Evolutionary conservation across 768 basidiomycete genomes (phyloP).

Genomic region (Lactifluus pinguis): DNA sequence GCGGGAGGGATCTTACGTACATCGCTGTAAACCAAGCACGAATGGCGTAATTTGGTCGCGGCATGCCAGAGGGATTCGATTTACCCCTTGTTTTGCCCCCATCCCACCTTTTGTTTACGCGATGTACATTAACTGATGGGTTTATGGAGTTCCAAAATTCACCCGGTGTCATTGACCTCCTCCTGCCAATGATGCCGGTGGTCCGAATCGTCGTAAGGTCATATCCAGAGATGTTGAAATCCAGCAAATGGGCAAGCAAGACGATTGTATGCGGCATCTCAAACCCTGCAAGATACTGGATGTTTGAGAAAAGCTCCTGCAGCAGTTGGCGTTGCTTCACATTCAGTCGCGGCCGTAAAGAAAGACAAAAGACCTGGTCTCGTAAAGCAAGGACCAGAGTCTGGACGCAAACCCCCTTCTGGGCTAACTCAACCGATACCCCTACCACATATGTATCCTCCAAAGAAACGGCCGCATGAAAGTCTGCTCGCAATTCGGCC

Average conservation of each 20-base stretch:
- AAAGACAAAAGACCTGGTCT: neutral
- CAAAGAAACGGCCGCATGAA: neutral
- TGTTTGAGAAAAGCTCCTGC: constrained; percentile 11
- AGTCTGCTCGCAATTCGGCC: neutral
- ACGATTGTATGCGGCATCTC: constrained; percentile 1
- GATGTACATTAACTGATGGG: neutral
- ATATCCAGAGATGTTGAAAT: neutral
- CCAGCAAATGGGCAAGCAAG: neutral
- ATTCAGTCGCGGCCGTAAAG: neutral
- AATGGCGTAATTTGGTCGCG: neutral
- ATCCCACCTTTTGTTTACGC: constrained; percentile 7
- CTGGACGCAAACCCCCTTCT: neutral
- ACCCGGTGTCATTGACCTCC: neutral
- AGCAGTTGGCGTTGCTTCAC: neutral
- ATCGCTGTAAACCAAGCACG: constrained; percentile 17
- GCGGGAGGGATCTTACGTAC: neutral
- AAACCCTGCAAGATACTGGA: constrained; percentile 11
- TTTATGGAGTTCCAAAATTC: neutral
- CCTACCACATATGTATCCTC: neutral
- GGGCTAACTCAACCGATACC: neutral
- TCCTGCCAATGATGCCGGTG: no score
- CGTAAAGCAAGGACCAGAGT: neutral
- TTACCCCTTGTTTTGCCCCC: neutral
- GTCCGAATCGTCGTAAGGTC: neutral
- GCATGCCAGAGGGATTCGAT: neutral